These are phyloP conservation scores for Candida orba DNA, from an alignment of 805 yeast species.

Conservation along the genomic window DNA sequence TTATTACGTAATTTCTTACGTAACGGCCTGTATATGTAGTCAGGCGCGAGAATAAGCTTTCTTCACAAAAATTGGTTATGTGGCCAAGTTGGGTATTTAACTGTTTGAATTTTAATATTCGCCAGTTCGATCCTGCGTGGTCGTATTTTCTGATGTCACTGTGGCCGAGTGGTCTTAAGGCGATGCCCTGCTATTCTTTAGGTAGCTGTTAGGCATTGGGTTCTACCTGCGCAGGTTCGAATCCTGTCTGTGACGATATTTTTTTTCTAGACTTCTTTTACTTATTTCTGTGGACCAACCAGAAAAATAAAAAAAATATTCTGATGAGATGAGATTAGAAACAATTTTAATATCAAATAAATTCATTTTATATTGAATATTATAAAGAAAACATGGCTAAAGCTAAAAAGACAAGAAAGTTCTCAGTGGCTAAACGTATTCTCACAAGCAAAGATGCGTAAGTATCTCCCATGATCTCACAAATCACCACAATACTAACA, in stretches of 20 bases:
- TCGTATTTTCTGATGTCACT: not conserved
- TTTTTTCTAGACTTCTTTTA: no score
- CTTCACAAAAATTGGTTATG: no score
- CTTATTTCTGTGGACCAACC: no score
- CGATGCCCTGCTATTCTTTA: constrained; percentile 71
- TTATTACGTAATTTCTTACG: no score
- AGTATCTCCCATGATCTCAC: constrained; percentile 10
- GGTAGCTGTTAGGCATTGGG: constrained; percentile 71
- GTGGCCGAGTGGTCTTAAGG: constrained; percentile 89
- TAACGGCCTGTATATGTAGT: no score
- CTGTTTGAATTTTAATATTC: no score
- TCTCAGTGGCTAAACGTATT: constrained; percentile 85
- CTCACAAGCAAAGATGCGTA: constrained; percentile 61
- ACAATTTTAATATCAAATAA: no score
- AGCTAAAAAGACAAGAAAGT: constrained; percentile 94
- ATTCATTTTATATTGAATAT: no score
- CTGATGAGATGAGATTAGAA: not conserved
- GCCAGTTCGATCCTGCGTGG: not conserved
- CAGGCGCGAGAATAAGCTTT: no score
- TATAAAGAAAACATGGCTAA: constrained; percentile 94
- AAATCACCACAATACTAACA: not conserved
- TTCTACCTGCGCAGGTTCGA: constrained; percentile 98
- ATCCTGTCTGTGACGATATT: constrained; percentile 92
- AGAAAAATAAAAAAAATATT: no score
- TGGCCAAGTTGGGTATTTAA: no score